These are phyloP conservation scores for Anthracocystis walkeri DNA, from an alignment of 1,284 basidiomycete species.

Conservation along the genomic window DNA sequence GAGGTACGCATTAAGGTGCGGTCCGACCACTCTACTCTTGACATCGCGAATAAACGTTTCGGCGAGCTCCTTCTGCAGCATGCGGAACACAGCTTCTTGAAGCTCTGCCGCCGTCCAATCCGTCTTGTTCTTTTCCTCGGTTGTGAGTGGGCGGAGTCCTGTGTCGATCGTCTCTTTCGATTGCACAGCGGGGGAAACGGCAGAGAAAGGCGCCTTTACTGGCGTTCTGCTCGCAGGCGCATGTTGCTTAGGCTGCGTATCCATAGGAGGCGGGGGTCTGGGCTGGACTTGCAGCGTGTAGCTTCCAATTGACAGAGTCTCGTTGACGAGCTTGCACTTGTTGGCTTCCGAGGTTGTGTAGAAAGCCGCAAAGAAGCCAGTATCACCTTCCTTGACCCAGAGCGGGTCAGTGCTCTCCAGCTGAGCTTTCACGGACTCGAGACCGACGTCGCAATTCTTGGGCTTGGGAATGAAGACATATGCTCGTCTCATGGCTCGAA, in stretches of 20 bases:
- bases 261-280: conserved; percentile 12
- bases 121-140: conserved; percentile 69
- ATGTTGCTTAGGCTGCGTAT: background rate
- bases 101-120: conserved; percentile 76
- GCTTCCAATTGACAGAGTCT: conserved; percentile 40
- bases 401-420: conserved; percentile 50
- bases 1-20: conserved; percentile 75
- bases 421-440: conserved; percentile 48
- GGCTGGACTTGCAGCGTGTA: conserved; percentile 53
- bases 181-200: conserved; percentile 2
- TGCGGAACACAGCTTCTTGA: conserved; percentile 75
- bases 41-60: conserved; percentile 78
- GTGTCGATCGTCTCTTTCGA: conserved; percentile 22
- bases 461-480: conserved; percentile 56
- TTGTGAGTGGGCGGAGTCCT: conserved; percentile 30
- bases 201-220: background rate
- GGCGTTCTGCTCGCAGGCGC: background rate
- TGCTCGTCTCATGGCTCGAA: conserved; percentile 31
- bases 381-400: conserved; percentile 62
- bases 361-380: conserved; percentile 69
- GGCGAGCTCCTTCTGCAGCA: conserved; percentile 77
- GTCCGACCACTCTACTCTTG: conserved; percentile 76
- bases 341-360: conserved; percentile 24
- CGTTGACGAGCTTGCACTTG: conserved; percentile 51
- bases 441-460: conserved; percentile 42